Evolutionary conservation across 371 early-diverging fungal species (phyloP).

Genomic region (Mortierella sp.): DNA sequence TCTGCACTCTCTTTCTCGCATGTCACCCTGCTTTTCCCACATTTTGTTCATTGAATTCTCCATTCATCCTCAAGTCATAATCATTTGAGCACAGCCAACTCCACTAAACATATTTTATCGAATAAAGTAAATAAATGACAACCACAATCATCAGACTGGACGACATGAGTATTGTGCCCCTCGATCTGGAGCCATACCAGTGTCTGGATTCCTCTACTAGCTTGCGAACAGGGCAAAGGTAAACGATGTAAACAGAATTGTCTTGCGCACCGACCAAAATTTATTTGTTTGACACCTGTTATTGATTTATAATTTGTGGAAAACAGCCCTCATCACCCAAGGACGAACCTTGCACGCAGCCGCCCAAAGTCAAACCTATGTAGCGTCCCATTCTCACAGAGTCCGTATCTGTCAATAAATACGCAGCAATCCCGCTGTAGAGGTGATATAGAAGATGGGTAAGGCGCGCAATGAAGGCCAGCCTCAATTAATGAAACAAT

Average conservation of each 20-base stretch:
- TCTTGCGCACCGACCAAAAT: too few relatives aligned
- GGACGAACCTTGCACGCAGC: constrained; percentile 6
- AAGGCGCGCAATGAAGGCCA: background rate
- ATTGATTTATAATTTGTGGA: background rate
- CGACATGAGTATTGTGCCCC: constrained; percentile 2
- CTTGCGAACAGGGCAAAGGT: too few relatives aligned
- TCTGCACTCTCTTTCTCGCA: background rate
- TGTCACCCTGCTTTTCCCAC: too few relatives aligned
- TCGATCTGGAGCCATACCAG: background rate
- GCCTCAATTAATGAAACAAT: too few relatives aligned
- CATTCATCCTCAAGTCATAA: background rate
- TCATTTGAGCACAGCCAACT: background rate
- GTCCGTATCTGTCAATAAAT: constrained; percentile 16
- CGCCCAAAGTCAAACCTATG: constrained; percentile 21
- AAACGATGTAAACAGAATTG: too few relatives aligned
- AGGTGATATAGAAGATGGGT: background rate
- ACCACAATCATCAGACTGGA: constrained; percentile 10
- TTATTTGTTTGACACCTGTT: too few relatives aligned
- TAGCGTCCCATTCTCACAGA: constrained; percentile 36
- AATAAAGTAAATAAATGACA: background rate
- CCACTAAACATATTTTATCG: background rate
- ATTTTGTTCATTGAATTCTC: background rate
- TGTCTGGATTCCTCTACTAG: too few relatives aligned
- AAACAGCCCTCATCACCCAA: background rate
- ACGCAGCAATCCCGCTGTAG: background rate